Percentiles rank a stretch among this genome's conserved stretches.
Evolutionary conservation across 768 basidiomycete species (phyloP).

Genomic region (Neoboletus brunneissimus): DNA sequence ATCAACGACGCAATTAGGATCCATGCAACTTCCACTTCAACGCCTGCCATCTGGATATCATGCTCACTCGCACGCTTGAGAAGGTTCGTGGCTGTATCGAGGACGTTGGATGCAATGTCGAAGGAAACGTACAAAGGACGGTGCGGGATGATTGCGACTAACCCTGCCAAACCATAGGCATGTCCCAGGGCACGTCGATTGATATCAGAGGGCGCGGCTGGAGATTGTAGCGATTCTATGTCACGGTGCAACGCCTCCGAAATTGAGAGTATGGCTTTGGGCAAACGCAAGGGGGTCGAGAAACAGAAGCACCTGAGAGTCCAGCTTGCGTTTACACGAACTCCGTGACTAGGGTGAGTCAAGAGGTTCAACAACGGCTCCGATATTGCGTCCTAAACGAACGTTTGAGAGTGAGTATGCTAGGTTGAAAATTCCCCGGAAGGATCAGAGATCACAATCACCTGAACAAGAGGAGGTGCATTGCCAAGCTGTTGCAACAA

Average conservation of each 20-base stretch:
- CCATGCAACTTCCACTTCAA: slow-evolving; percentile 95
- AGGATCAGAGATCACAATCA: slow-evolving; percentile 23
- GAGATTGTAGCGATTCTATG: slow-evolving; percentile 67
- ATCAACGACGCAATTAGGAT: slow-evolving; percentile 86
- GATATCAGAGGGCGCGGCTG: slow-evolving; percentile 68
- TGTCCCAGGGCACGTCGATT: slow-evolving; percentile 76
- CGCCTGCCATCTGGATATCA: slow-evolving; percentile 73
- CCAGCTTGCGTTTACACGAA: slow-evolving; percentile 86
- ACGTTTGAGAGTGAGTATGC: not conserved
- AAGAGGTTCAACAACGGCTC: slow-evolving; percentile 85
- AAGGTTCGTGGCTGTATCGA: slow-evolving; percentile 87
- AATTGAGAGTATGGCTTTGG: slow-evolving; percentile 72
- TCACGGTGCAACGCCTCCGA: slow-evolving; percentile 85
- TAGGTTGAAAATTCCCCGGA: not conserved
- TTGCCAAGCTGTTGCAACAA: slow-evolving; percentile 88
- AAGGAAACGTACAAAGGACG: slow-evolving; percentile 93
- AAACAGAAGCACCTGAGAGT: slow-evolving; percentile 88
- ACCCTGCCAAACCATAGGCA: slow-evolving; percentile 83
- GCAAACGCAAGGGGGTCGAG: slow-evolving; percentile 80
- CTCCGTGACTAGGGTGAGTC: slow-evolving; percentile 81
- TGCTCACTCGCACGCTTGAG: slow-evolving; percentile 92
- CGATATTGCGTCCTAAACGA: slow-evolving; percentile 68
- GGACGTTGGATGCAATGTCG: slow-evolving; percentile 85
- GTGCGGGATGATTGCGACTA: slow-evolving; percentile 82
- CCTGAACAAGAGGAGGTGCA: slow-evolving; percentile 86